Evolutionary conservation across 495 filamentous ascomycete genomes (phyloP), one percentile per base, ranked within the genome.

Genomic region (Apiosordaria backusii): DNA sequence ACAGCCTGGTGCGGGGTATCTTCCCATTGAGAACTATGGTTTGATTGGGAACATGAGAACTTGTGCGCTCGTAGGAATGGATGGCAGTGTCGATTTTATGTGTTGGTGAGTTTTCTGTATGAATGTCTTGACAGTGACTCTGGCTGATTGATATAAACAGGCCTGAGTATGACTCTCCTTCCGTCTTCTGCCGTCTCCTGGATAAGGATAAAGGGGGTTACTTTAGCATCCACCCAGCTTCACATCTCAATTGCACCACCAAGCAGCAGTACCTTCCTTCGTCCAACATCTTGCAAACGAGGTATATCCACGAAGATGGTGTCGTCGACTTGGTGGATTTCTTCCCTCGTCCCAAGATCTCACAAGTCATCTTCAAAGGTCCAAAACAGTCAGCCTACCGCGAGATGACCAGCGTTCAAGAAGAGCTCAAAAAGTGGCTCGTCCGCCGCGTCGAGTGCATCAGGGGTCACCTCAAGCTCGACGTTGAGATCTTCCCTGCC

Each of bases 41-140:
- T 78, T 92, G 66, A 89, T 91, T 72, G 89, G 89, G 16, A 90
- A 91, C 71, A 90, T 91, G 88, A 82, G 86, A 70, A 91, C 89
- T n/a, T 89, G 87, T 77, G 88, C 89, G 23, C 78, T 92, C 26
- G 83, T 90, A 35, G 87, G 86, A 72, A 87, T 89, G 71, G 86
- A 87, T 66, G 89, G 89, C 16, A 88, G 86, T 68, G 71, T 90
- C 68, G 89, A 91, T 75, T 90, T 85, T 69, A 89, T 92, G 87
- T 92, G 89, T 72, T 92, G 89, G 86, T 86, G 67, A 77, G 80
- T 75, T 54, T 50, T 6, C 57, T 1, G 18, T n/a, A 15, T 65
- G 25, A 50, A 16, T 16, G 62, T 13, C 13, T 21, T 57, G 40
- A 18, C 27, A 22, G 16, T 13, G 19, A 18, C 5, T 4, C 29